phyloP scores from a whole-genome alignment of 169 alveolate species.

The Babesia divergens region DNA sequence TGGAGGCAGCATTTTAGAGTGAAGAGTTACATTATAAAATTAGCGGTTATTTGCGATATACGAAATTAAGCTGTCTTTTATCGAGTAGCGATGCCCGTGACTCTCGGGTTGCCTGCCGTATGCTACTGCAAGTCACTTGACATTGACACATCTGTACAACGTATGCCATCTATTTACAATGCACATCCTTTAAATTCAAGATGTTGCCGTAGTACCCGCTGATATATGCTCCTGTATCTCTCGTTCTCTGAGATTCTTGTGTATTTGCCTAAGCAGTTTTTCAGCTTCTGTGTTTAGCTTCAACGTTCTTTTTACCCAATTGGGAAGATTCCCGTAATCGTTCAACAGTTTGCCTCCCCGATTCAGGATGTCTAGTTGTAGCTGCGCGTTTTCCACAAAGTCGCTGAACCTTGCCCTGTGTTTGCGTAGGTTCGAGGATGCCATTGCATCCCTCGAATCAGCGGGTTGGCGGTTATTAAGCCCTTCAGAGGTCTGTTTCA shows the following conservation, averaged over 20 bases:
- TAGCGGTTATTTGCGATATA: background rate
- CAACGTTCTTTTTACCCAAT: constrained; percentile 44
- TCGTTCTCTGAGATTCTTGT: constrained; percentile 29
- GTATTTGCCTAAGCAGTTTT: constrained; percentile 30
- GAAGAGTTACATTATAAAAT: background rate
- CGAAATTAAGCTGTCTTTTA: no score
- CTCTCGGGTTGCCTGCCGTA: no score
- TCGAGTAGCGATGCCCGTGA: no score
- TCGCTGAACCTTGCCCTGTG: constrained; percentile 30
- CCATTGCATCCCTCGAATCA: constrained; percentile 11
- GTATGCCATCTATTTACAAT: no score
- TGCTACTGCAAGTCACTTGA: no score
- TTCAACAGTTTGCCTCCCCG: constrained; percentile 2
- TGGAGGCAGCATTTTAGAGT: background rate
- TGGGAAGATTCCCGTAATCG: constrained; percentile 52
- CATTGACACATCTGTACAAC: no score
- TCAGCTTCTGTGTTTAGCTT: constrained; percentile 45
- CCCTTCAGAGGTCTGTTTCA: constrained; percentile 6
- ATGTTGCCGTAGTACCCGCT: no score
- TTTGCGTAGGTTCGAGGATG: constrained; percentile 47
- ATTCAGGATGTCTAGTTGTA: background rate
- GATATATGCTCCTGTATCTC: constrained; percentile 56
- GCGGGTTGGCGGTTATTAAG: constrained; percentile 18
- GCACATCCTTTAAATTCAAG: no score
- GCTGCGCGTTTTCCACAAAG: constrained; percentile 24